phyloP scores from a whole-genome alignment of 495 filamentous ascomycete species.

The Penicillium desertorum region DNA sequence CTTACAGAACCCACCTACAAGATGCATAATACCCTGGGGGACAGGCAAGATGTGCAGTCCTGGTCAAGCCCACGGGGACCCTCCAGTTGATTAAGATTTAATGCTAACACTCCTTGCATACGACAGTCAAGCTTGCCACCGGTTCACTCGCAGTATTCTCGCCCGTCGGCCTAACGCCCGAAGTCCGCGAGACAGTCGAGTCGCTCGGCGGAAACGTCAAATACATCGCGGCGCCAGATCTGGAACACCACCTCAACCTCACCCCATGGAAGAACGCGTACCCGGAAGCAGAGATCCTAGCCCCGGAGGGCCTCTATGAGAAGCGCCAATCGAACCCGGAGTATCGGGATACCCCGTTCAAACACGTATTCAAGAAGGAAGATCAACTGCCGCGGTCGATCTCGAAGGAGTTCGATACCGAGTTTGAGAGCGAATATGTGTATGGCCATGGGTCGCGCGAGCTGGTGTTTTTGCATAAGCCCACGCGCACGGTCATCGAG shows the following conservation, averaged over 20 bases:
- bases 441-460: conserved; percentile 80
- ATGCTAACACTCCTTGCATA: conserved; percentile 19
- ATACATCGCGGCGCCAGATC: conserved; percentile 84
- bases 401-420: conserved; percentile 74
- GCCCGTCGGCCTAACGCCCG: conserved; percentile 76
- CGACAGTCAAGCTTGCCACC: conserved; percentile 67
- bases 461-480: conserved; percentile 81
- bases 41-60: neutral
- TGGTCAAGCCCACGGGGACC: neutral
- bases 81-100: neutral
- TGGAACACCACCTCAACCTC: conserved; percentile 91
- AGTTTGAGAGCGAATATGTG: conserved; percentile 87
- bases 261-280: conserved; percentile 78
- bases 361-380: conserved; percentile 61
- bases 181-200: conserved; percentile 65
- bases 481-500: conserved; percentile 78
- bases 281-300: conserved; percentile 76
- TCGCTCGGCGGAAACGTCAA: conserved; percentile 68
- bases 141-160: conserved; percentile 89
- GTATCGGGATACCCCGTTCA: conserved; percentile 68
- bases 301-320: conserved; percentile 80
- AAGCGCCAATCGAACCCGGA: conserved; percentile 69
- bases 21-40: neutral
- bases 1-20: conserved; percentile 14
- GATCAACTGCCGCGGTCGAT: conserved; percentile 55